phyloP scores from a whole-genome alignment of 495 filamentous ascomycete species.

The Aspergillus homomorphus region DNA sequence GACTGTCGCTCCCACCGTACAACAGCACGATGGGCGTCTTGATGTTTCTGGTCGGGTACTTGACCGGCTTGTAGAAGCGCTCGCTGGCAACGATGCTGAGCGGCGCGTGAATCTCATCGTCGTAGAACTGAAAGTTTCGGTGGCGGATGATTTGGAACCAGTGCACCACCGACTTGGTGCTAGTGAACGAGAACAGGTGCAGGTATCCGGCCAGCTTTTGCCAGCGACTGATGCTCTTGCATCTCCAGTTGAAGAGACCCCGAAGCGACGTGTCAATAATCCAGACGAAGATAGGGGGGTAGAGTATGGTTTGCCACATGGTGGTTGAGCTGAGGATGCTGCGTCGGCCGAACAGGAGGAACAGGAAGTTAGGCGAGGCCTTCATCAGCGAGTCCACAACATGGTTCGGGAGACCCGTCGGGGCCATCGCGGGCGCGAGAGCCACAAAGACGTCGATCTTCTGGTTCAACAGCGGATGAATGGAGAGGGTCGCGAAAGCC shows the following conservation, averaged over 20 bases:
- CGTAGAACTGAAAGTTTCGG: conserved; percentile 94
- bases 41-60: conserved; percentile 95
- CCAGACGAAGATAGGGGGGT: conserved; percentile 89
- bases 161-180: conserved; percentile 92
- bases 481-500: conserved; percentile 90
- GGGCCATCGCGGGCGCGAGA: conserved; percentile 95
- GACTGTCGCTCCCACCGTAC: conserved; percentile 88
- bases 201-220: conserved; percentile 98
- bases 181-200: conserved; percentile 93
- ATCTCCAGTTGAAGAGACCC: conserved; percentile 87
- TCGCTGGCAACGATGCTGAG: conserved; percentile 55
- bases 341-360: conserved; percentile 89
- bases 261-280: conserved; percentile 77
- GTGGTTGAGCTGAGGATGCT: conserved; percentile 90
- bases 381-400: conserved; percentile 92
- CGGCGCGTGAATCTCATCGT: conserved; percentile 79
- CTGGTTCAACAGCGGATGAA: conserved; percentile 88
- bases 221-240: conserved; percentile 75
- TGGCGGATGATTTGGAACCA: conserved; percentile 99
- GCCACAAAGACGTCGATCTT: conserved; percentile 96
- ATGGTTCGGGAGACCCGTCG: conserved; percentile 80
- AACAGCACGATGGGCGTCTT: conserved; percentile 90
- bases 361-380: conserved; percentile 88
- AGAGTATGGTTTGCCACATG: conserved; percentile 96
- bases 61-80: conserved; percentile 83